Base-by-base conservation (phyloP, 139 green algal genomes). In the Picochlorum sp. region DNA sequence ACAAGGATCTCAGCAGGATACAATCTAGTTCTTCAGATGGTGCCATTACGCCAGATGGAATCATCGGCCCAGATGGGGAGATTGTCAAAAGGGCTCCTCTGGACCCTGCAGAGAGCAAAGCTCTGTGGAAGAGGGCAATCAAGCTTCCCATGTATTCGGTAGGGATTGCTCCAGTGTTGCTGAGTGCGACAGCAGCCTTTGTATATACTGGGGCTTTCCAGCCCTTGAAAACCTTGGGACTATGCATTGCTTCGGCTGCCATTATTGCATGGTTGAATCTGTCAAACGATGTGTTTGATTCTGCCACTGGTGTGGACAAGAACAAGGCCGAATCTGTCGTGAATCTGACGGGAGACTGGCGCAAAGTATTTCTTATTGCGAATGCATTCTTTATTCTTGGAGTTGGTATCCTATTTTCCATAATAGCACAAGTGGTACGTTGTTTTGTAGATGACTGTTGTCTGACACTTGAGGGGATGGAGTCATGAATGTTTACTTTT, bases 261-360 rank as follows among this genome's bases (percentile, higher is more conserved):
- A 80, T 96, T 66, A 96, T 98, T 51, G 89, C 78, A 16, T 98
- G 92, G 92, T 77, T 98, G n/a, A 98, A 98, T 62, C 74, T 97
- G 1, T 96, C 88, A 70, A 99, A 99, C 63, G 94, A 99, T 62
- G 87, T 81, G 1, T 97, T 93, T 80, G 94, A 99, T 76, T 71
- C 86, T 14, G 41, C 75, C 2, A 98, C 89, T 6, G 89, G 88
- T 9, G 91, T 95, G 13, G 94, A 99, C 73, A 77, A 83, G 41
- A 63, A 57, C 49, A 98, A 98, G 73, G 72, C 73, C 2, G 94
- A 99, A 77, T 92, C 80, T 8, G 80, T 98, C 9, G 91, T 98
- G n/a, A 95, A 95, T 77, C 73, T 98, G 49, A 67, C 44, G 8
- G 62, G 45, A 18, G 37, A 31, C 18, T 45, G 57, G 7, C 57